Base-by-base conservation (phyloP, 2,329 filamentous ascomycete genomes). In the Plenodomus lindquistii region DNA sequence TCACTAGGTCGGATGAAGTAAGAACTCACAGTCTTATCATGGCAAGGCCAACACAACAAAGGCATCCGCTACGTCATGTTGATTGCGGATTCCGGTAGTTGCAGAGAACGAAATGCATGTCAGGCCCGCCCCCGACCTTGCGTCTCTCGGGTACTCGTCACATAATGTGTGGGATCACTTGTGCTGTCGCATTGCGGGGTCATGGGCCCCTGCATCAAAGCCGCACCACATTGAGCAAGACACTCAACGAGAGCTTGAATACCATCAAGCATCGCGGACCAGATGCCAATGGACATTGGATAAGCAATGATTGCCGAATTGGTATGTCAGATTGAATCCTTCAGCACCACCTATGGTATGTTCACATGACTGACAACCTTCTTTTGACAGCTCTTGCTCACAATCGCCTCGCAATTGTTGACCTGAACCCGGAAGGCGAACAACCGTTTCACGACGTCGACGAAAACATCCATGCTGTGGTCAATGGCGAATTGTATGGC, bases 401-500 rank as follows among this genome's bases (percentile, higher is more conserved):
- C 44, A 53, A 54, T 17, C 61, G 65, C 27, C 61, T 67, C 11
- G 46, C 63, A 2, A 68, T 68, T 36, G 50, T 57, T 27, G 65
- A 67, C 39, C 50, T 67, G 2, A 53, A 47, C 21, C 54, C 57
- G 6, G 50, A 56, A 35, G 62, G 50, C 10, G 46, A 54, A n/a
- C 65, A 66, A 18, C 62, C 63, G n/a, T 60, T 67, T 29, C 62
- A 65, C 40, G 54, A 57, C 40, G 20, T 24, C 2, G 48, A 55
- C 10, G 19, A 18, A 4, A 35, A 37, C 5, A 46, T 84, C 16
- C 80, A 84, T 59, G 80, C 80, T 1, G 76, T 84, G n/a, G 79
- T 84, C 19, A 84, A 82, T 48, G 81, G 82, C 21, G 81, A 84
- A 61, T 72, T 85, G n/a, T 85, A 85, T 60, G 79, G 81, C 56